phyloP scores from a whole-genome alignment of 2,329 filamentous ascomycete species.

The Plectosphaerella cucumerina region DNA sequence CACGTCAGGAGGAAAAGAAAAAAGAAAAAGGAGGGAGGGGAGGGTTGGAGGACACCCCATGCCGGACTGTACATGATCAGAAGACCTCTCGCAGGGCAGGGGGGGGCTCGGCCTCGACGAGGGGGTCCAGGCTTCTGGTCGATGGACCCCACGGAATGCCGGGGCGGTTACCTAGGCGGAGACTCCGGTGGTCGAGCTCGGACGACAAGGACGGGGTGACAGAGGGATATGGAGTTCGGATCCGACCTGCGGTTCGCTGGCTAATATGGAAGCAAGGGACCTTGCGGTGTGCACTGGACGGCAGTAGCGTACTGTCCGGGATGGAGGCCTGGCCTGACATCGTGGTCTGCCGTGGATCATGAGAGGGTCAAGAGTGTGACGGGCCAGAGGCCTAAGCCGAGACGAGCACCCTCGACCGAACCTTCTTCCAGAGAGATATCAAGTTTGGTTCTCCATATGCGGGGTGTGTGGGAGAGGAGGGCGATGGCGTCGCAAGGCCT shows the following conservation, averaged over 20 bases:
- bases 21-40: too few species aligned
- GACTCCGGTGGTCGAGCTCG: not conserved
- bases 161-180: not conserved
- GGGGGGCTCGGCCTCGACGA: not conserved
- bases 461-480: not conserved
- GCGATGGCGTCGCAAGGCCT: too few species aligned
- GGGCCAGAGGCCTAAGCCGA: not conserved
- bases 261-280: not conserved
- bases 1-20: not conserved
- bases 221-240: not conserved
- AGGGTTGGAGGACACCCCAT: too few species aligned
- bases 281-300: not conserved
- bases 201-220: not conserved
- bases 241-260: not conserved
- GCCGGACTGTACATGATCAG: not conserved
- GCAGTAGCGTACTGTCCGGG: too few species aligned
- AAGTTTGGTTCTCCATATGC: constrained; percentile 1
- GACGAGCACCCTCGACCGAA: not conserved
- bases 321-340: not conserved
- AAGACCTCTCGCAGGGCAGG: not conserved
- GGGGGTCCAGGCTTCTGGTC: not conserved
- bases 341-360: not conserved
- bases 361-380: not conserved
- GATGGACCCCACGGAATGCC: not conserved
- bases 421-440: not conserved